Evolutionary conservation across 306 rosid genomes (phyloP).

Genomic region (Vigna angularis): DNA sequence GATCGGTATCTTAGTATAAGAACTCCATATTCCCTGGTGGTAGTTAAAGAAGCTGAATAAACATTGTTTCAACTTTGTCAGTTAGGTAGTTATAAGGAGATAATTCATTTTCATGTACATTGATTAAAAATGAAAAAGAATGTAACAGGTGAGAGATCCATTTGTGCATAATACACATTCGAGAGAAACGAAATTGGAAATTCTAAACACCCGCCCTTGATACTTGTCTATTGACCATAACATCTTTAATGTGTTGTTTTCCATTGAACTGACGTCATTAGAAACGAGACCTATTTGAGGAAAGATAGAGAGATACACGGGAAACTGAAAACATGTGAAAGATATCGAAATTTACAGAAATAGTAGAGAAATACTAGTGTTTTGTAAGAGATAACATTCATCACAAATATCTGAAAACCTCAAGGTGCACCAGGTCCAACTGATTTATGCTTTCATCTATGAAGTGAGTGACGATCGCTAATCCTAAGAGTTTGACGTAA

Average conservation of each 20-base stretch:
- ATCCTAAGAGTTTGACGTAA: too few relatives aligned
- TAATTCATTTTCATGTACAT: background rate
- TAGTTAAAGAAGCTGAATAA: background rate
- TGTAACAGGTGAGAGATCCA: background rate
- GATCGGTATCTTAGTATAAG: background rate
- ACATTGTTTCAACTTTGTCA: background rate
- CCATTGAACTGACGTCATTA: too few relatives aligned
- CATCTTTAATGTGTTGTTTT: background rate
- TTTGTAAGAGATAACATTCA: background rate
- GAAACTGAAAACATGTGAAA: background rate
- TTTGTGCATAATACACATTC: background rate
- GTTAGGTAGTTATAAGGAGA: background rate
- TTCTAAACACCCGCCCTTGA: background rate
- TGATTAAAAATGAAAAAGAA: background rate
- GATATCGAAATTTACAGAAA: background rate
- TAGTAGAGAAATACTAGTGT: background rate
- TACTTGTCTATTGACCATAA: background rate
- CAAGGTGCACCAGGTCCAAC: too few relatives aligned
- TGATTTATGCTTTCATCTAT: too few relatives aligned
- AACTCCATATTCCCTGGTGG: background rate
- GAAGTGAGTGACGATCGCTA: too few relatives aligned
- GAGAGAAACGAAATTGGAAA: background rate
- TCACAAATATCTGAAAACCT: too few relatives aligned
- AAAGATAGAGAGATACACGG: background rate
- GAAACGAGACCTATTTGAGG: too few relatives aligned